These are phyloP conservation scores for Lepidium didymum DNA, from an alignment of 345 rosid genomes.

Conservation along the genomic window DNA sequence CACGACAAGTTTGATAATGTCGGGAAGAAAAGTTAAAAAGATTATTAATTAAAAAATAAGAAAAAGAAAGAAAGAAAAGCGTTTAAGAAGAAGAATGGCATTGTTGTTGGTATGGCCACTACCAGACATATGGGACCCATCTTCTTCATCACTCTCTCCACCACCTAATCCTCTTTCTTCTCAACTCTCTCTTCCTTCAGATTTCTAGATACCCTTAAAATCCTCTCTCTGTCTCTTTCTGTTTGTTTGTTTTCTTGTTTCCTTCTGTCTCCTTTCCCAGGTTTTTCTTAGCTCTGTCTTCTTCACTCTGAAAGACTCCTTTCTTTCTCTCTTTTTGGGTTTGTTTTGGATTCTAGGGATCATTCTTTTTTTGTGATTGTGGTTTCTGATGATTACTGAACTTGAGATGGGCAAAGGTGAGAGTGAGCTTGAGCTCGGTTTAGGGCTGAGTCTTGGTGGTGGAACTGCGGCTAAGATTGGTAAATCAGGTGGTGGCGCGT, in stretches of 20 bases:
- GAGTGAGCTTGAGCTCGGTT: slow-evolving; percentile 58
- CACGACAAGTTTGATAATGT: slow-evolving; percentile 34
- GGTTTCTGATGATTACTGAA: slow-evolving; percentile 39
- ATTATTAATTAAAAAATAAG: neutral
- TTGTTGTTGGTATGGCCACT: slow-evolving; percentile 67
- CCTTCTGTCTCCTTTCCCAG: slow-evolving; percentile 21
- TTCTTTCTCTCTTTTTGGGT: slow-evolving; percentile 6
- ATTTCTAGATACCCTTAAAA: slow-evolving; percentile 26
- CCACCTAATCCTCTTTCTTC: slow-evolving; percentile 34
- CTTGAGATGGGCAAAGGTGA: slow-evolving; percentile 38
- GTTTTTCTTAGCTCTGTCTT: neutral
- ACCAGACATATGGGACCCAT: slow-evolving; percentile 70
- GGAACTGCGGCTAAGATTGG: slow-evolving; percentile 38
- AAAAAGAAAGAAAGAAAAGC: neutral
- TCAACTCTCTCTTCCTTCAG: slow-evolving; percentile 13
- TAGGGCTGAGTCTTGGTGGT: slow-evolving; percentile 65
- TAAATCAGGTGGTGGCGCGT: slow-evolving; percentile 28
- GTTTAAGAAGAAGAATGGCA: slow-evolving; percentile 8
- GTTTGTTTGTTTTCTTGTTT: slow-evolving; percentile 16
- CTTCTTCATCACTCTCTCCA: slow-evolving; percentile 54
- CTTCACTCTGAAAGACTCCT: neutral
- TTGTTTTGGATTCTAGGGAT: neutral
- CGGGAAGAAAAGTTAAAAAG: slow-evolving; percentile 15
- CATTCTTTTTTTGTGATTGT: neutral
- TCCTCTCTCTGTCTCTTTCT: slow-evolving; percentile 30